These are phyloP conservation scores for Mortierella sp. DNA, from an alignment of 371 early-diverging fungal species.

Conservation along the genomic window DNA sequence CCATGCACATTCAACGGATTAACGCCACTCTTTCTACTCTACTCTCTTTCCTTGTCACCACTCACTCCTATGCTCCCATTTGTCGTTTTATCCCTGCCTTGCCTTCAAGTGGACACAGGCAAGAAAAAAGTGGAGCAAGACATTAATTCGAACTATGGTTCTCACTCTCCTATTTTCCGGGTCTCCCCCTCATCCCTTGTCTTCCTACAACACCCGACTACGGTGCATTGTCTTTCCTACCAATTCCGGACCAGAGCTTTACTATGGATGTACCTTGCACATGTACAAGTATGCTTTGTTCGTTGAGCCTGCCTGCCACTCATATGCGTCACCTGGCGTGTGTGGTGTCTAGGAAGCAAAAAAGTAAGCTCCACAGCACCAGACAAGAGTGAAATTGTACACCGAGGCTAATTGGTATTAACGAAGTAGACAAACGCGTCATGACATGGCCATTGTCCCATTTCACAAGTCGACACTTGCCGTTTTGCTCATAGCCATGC, in stretches of 20 bases:
- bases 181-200: background rate
- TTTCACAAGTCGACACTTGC: background rate
- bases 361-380: no score
- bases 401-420: no score
- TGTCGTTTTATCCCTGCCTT: background rate
- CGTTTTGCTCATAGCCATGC: no score
- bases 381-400: no score
- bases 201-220: background rate
- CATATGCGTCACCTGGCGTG: background rate
- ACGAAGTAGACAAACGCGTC: no score
- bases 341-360: background rate
- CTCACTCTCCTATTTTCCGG: background rate
- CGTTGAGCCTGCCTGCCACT: background rate
- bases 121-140: background rate
- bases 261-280: no score
- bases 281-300: background rate
- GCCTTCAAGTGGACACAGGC: background rate
- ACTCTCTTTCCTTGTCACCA: background rate
- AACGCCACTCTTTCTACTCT: background rate
- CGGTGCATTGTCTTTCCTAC: background rate
- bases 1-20: background rate
- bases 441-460: no score
- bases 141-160: background rate
- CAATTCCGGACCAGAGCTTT: background rate
- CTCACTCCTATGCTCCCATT: background rate